These are phyloP conservation scores for Pseudogymnoascus sp. DNA, from an alignment of 2,329 filamentous ascomycete species.

Conservation along the genomic window DNA sequence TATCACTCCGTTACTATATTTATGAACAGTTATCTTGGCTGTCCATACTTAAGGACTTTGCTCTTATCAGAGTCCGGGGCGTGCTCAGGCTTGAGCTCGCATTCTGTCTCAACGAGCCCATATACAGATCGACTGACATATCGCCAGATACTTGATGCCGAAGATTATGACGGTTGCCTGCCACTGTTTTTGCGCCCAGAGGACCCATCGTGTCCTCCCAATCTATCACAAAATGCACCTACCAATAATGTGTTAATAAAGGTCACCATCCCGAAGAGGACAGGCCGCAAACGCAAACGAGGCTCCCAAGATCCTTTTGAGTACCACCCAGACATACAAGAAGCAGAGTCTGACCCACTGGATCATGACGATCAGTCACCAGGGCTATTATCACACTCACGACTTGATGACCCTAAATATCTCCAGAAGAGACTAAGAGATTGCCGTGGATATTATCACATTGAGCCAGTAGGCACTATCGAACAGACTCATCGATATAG, in stretches of 20 bases:
- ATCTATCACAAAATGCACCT: constrained; percentile 66
- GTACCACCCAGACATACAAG: neutral
- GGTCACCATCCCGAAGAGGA: constrained; percentile 77
- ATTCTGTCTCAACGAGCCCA: neutral
- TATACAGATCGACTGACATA: neutral
- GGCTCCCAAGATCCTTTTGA: constrained; percentile 62
- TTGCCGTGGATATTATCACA: constrained; percentile 57
- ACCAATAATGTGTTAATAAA: constrained; percentile 83
- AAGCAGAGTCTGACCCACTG: neutral
- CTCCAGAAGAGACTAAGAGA: constrained; percentile 61
- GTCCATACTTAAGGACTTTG: neutral
- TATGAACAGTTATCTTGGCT: neutral
- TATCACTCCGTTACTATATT: constrained; percentile 9
- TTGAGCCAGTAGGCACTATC: constrained; percentile 65
- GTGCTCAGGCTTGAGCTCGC: neutral
- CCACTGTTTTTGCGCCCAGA: constrained; percentile 73
- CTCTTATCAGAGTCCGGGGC: neutral
- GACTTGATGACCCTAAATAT: constrained; percentile 45
- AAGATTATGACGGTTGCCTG: constrained; percentile 41
- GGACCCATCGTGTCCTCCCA: constrained; percentile 69
- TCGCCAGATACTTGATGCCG: constrained; percentile 37
- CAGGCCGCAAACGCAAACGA: constrained; percentile 76
- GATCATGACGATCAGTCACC: neutral
- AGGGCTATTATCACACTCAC: constrained; percentile 36
- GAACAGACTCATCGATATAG: constrained; percentile 81